Evolutionary conservation across 2,329 filamentous ascomycete genomes (phyloP), one percentile per base, ranked within the genome.

Genomic region (Madurella mycetomatis): DNA sequence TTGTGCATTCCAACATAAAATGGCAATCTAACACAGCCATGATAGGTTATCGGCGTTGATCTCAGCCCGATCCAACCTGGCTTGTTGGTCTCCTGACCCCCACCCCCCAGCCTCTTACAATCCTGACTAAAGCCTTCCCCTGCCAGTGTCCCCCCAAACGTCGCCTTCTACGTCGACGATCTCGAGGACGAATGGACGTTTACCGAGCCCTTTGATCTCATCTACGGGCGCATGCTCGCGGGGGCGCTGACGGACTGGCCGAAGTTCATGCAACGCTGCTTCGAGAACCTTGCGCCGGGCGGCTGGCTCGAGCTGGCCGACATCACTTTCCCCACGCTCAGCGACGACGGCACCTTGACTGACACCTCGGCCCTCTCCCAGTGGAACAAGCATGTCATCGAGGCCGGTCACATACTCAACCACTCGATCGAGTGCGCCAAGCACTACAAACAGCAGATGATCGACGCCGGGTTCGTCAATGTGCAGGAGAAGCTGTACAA

Each of bases 11-110:
- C 25, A 25, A 25, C 7, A 25, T 7, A 25, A 25, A 25, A 25
- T 25, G 25, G 7, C 7, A 25, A 25, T 25, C 7, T 25, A 25
- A 25, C 25, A 25, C 25, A 7, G 25, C 25, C 25, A 7, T 25
- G 25, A 25, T 37, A 68, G 47, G 73, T 78, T 4, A 67, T 70
- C 2, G 76, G 76, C 16, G 74, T 69, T 1, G 78, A 81, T 57
- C 69, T 81, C 7, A 75, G 70, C 51, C 75, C 76, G 9, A 73
- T 76, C 41, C 77, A 81, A 60, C 76, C 76, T 2, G 31, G 32
- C 11, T 58, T 50, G 53, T 55, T 12, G 16, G 40, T 42, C 17
- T 37, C 19, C 41, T 4, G 11, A 16, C 2, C 41, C 17, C 9
- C 19, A 12, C 8, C 19, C 16, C n/a, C 18, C 42, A 1, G 47